Conservation (phyloP, 2,329 filamentous ascomycete genomes). For the Verruconis gallopava region DNA sequence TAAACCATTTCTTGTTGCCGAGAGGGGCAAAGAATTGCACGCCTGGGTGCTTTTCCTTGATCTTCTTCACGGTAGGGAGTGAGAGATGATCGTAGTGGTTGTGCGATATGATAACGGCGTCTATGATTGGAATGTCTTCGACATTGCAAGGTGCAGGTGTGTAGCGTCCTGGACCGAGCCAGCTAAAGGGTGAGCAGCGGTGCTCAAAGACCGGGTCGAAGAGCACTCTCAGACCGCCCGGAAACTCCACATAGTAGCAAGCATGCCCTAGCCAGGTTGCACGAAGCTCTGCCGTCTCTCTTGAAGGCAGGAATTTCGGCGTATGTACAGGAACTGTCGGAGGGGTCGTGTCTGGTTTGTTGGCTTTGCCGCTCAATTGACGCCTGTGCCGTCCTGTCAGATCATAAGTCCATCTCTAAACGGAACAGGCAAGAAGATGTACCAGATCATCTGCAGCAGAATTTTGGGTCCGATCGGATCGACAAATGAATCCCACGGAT, state of each 20-base stretch:
- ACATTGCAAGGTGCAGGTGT: conserved; percentile 66
- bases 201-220: conserved; percentile 92
- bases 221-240: conserved; percentile 69
- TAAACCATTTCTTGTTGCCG: conserved; percentile 75
- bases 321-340: conserved; percentile 54
- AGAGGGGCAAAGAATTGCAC: conserved; percentile 82
- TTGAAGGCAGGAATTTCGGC: conserved; percentile 52
- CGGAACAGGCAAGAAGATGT: conserved; percentile 10
- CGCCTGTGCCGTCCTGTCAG: conserved; percentile 23
- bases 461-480: conserved; percentile 26
- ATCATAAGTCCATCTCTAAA: neutral
- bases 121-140: conserved; percentile 62
- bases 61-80: conserved; percentile 57
- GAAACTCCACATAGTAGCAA: conserved; percentile 86
- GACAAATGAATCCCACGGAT: conserved; percentile 43
- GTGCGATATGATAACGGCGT: conserved; percentile 69
- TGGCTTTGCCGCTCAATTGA: conserved; percentile 35
- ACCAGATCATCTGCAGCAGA: conserved; percentile 26
- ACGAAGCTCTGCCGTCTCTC: conserved; percentile 49
- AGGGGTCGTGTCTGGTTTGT: conserved; percentile 48
- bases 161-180: conserved; percentile 61
- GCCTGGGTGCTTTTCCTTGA: conserved; percentile 58
- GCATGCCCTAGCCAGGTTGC: conserved; percentile 94
- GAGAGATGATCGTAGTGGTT: conserved; percentile 91
- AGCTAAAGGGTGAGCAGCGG: conserved; percentile 64